Evolutionary conservation across 805 yeast species (phyloP).

Genomic region (Starmerella geochares): DNA sequence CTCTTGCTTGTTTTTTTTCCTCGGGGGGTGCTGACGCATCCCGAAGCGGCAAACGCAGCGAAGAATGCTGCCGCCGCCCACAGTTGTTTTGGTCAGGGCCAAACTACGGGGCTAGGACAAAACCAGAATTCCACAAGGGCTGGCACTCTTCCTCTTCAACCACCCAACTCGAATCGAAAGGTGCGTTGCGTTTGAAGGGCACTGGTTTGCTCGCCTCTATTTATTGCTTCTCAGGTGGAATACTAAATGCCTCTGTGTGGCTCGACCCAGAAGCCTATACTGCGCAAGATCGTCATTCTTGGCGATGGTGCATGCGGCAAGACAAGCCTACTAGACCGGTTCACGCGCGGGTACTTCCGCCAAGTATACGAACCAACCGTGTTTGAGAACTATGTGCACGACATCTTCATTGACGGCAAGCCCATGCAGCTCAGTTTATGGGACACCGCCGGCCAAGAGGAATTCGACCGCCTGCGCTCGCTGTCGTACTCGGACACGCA

Average conservation of each 20-base stretch:
- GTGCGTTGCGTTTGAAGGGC: background rate
- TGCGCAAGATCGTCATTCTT: conserved; percentile 83
- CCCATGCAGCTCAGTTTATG: conserved; percentile 85
- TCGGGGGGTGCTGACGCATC: conserved; percentile 3
- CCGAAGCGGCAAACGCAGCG: conserved; percentile 6
- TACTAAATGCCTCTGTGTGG: conserved; percentile 34
- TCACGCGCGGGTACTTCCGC: conserved; percentile 95
- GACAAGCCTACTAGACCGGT: conserved; percentile 86
- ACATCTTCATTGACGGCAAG: conserved; percentile 88
- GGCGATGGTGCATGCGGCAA: conserved; percentile 99
- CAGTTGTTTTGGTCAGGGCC: conserved; percentile 7
- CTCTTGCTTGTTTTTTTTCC: background rate
- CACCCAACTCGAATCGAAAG: background rate
- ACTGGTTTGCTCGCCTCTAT: background rate
- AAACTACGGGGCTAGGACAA: conserved; percentile 5
- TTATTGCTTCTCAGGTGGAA: background rate
- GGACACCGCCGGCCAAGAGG: conserved; percentile 99
- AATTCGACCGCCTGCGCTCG: conserved; percentile 87
- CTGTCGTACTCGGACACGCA: conserved; percentile 91
- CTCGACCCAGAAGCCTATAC: conserved; percentile 40
- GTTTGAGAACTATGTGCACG: conserved; percentile 94
- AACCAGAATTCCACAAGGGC: background rate
- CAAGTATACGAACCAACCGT: conserved; percentile 98
- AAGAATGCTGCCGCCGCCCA: conserved; percentile 2
- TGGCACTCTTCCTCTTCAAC: background rate